Percentiles rank a stretch among this genome's conserved stretches.
These are phyloP conservation scores for Edaphochlamys debaryana DNA, from an alignment of 139 green algal genomes.

Conservation along the genomic window DNA sequence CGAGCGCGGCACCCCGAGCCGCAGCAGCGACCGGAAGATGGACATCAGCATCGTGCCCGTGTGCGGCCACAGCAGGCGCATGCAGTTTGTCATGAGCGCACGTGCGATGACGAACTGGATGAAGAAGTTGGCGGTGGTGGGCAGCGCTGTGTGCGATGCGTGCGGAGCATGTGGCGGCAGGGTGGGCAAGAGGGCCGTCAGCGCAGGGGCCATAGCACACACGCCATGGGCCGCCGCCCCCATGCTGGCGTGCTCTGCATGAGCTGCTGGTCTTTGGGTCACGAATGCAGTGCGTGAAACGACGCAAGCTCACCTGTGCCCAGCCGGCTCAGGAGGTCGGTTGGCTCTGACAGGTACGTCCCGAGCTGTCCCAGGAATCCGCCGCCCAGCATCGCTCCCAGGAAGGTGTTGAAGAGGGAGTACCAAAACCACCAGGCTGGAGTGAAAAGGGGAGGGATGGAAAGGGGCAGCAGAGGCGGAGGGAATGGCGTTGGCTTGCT, in stretches of 20 bases:
- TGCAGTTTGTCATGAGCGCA: slow-evolving; percentile 2
- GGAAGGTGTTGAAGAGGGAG: slow-evolving; percentile 25
- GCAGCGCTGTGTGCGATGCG: slow-evolving; percentile 19
- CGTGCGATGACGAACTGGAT: slow-evolving; percentile 26
- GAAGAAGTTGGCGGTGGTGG: slow-evolving; percentile 37
- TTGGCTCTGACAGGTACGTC: background rate
- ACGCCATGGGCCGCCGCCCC: background rate
- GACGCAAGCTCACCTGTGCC: background rate
- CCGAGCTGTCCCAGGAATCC: slow-evolving; percentile 4
- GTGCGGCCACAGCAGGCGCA: background rate
- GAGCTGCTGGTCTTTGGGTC: no score
- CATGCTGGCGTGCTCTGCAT: no score
- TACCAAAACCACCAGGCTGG: slow-evolving; percentile 33
- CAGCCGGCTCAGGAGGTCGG: background rate
- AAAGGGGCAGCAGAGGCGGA: background rate
- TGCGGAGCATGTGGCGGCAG: no score
- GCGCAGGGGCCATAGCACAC: no score
- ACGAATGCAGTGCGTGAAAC: background rate
- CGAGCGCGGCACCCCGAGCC: background rate
- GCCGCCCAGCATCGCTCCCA: slow-evolving; percentile 30
- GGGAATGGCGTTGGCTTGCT: no score
- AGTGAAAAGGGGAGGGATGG: background rate
- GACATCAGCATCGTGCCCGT: background rate
- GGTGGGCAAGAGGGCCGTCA: no score
- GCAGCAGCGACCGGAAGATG: background rate